phyloP scores from a whole-genome alignment of 257 asterid species.

The Jacaranda copaia region DNA sequence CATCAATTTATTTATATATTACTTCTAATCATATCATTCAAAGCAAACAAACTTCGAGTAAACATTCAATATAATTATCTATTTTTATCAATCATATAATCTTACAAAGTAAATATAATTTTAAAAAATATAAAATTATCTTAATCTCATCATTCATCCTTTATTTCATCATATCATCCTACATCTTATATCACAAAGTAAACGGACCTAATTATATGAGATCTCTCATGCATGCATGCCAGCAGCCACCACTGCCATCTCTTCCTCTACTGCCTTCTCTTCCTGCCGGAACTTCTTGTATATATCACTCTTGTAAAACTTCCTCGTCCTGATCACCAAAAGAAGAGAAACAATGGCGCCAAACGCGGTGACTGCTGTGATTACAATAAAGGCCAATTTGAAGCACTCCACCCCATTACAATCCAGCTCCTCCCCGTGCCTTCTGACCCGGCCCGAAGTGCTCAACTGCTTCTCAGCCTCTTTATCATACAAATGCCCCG shows the following conservation, averaged over 20 bases:
- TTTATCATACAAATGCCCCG: constrained; percentile 71
- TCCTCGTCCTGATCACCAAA: constrained; percentile 68
- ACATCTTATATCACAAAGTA: too few relatives aligned
- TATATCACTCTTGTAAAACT: constrained; percentile 78
- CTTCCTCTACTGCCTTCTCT: constrained; percentile 49
- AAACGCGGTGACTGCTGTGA: constrained; percentile 63
- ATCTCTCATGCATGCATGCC: constrained; percentile 5
- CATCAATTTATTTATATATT: too few relatives aligned
- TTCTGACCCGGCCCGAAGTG: constrained; percentile 44
- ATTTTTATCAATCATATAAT: too few relatives aligned
- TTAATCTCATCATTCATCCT: too few relatives aligned
- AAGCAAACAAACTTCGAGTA: too few relatives aligned
- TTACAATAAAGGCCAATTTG: constrained; percentile 64
- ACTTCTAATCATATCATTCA: too few relatives aligned
- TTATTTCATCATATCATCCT: too few relatives aligned
- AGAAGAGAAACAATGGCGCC: constrained; percentile 67
- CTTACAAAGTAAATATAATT: too few relatives aligned
- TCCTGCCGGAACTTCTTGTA: constrained; percentile 62
- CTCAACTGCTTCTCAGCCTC: constrained; percentile 67
- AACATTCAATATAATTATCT: too few relatives aligned
- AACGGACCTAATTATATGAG: constrained; percentile 11
- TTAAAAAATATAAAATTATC: too few relatives aligned
- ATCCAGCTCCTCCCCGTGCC: constrained; percentile 56
- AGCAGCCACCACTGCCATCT: constrained; percentile 41
- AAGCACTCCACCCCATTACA: constrained; percentile 73